Evolutionary conservation across 352 stramenopile genomes (phyloP).

Genomic region (Phytophthora cactorum): DNA sequence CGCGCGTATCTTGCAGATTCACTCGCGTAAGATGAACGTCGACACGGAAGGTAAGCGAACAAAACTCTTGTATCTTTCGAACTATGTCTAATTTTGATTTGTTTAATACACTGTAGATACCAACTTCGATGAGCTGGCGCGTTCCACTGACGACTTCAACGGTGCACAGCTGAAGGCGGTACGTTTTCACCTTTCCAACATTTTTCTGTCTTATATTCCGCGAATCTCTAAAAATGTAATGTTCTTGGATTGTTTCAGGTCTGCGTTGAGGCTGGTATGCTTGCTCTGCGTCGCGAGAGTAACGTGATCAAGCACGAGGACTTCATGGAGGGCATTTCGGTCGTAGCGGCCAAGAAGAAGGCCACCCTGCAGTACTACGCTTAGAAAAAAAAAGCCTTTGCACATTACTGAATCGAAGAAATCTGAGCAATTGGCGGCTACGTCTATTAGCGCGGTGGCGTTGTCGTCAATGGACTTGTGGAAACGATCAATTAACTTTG

Average conservation of each 20-base stretch:
- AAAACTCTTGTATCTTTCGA: not conserved
- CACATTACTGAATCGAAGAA: slow-evolving; percentile 1
- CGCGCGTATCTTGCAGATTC: slow-evolving; percentile 97
- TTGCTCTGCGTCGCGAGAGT: slow-evolving; percentile 95
- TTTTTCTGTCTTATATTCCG: not conserved
- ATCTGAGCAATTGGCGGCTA: slow-evolving; percentile 10
- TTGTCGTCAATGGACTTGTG: too few species aligned
- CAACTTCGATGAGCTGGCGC: slow-evolving; percentile 98
- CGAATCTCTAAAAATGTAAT: not conserved
- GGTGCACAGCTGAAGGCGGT: slow-evolving; percentile 97
- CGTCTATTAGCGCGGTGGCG: too few species aligned
- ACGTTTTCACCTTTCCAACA: slow-evolving; percentile 10
- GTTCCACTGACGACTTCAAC: slow-evolving; percentile 99
- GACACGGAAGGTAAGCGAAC: slow-evolving; percentile 73
- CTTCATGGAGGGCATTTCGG: slow-evolving; percentile 99
- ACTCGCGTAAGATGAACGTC: slow-evolving; percentile 98
- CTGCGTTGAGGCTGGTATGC: slow-evolving; percentile 99
- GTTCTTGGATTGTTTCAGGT: slow-evolving; percentile 55
- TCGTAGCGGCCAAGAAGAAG: slow-evolving; percentile 98
- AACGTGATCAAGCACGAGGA: slow-evolving; percentile 98
- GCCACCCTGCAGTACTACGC: slow-evolving; percentile 97
- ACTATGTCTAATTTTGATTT: slow-evolving; percentile 4
- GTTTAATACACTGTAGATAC: slow-evolving; percentile 64
- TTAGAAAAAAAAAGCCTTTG: slow-evolving; percentile 51
- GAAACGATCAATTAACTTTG: not conserved